These are phyloP conservation scores for Paraphoma chrysanthemicola DNA, from an alignment of 2,329 filamentous ascomycete genomes.

Conservation along the genomic window DNA sequence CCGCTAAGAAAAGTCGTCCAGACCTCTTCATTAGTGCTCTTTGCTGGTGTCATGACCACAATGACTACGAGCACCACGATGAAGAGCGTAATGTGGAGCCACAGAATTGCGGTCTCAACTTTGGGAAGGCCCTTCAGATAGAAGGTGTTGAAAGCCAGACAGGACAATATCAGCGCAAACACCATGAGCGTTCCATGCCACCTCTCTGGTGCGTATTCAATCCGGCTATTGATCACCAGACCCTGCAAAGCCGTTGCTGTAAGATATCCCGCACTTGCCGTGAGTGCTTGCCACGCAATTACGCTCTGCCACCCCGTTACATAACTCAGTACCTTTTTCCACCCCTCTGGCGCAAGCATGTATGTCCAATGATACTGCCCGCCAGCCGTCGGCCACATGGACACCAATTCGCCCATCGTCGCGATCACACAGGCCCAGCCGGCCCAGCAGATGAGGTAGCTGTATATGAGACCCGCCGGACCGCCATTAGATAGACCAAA, in stretches of 20 bases:
- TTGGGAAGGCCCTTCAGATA: slow-evolving; percentile 50
- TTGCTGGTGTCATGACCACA: slow-evolving; percentile 49
- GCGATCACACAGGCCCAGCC: slow-evolving; percentile 18
- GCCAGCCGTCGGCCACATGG: slow-evolving; percentile 23
- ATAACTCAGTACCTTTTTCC: slow-evolving; percentile 14
- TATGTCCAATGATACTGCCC: slow-evolving; percentile 23
- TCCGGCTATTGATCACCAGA: slow-evolving; percentile 42
- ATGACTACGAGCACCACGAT: slow-evolving; percentile 56
- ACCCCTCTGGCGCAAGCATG: slow-evolving; percentile 14
- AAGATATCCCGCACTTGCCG: slow-evolving; percentile 29
- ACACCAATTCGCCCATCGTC: slow-evolving; percentile 22
- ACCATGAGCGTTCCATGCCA: slow-evolving; percentile 59
- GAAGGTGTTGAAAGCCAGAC: slow-evolving; percentile 51
- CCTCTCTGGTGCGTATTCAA: slow-evolving; percentile 41
- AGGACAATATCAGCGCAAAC: slow-evolving; percentile 49
- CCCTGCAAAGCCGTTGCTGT: slow-evolving; percentile 28
- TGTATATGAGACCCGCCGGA: slow-evolving; percentile 18
- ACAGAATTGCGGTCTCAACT: slow-evolving; percentile 53
- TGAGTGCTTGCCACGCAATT: slow-evolving; percentile 47
- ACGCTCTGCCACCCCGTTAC: slow-evolving; percentile 30
- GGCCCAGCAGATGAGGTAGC: slow-evolving; percentile 21
- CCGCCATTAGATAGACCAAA: slow-evolving; percentile 26
- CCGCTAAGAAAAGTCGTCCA: slow-evolving; percentile 54
- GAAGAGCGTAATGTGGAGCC: slow-evolving; percentile 56
- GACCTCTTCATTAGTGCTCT: slow-evolving; percentile 46